phyloP scores from a whole-genome alignment of 495 filamentous ascomycete genomes.

The Talaromyces nanjingensis region DNA sequence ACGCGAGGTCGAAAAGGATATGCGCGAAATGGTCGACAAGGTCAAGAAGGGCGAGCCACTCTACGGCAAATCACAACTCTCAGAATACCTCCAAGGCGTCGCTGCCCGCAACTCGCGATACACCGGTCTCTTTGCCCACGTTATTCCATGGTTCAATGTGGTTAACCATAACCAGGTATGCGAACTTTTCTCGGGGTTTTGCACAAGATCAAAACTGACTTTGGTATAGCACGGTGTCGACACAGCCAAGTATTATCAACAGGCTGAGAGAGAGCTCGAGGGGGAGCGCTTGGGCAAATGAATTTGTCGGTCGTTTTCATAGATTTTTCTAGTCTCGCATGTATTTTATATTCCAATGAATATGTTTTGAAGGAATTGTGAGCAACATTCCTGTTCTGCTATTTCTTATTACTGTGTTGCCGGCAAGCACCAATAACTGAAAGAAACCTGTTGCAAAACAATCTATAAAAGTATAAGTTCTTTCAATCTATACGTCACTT shows the following conservation, averaged over 20 bases:
- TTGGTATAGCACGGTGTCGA: constrained; percentile 77
- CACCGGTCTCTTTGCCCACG: constrained; percentile 69
- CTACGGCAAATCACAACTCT: constrained; percentile 74
- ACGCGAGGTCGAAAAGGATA: constrained; percentile 90
- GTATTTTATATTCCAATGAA: constrained; percentile 8
- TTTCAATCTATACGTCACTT: background rate
- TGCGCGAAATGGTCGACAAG: constrained; percentile 93
- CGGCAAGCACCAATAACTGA: background rate
- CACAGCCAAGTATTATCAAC: constrained; percentile 95
- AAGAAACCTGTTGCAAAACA: background rate
- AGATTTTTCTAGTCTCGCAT: background rate
- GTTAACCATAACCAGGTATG: constrained; percentile 83
- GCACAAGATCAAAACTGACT: background rate
- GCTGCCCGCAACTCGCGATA: constrained; percentile 90
- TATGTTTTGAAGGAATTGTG: background rate
- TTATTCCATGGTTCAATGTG: constrained; percentile 94
- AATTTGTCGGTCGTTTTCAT: constrained; percentile 16
- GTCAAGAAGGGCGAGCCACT: constrained; percentile 86
- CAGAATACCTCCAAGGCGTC: constrained; percentile 87
- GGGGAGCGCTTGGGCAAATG: constrained; percentile 49
- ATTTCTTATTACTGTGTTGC: background rate
- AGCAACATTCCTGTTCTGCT: background rate
- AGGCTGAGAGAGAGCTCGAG: constrained; percentile 92
- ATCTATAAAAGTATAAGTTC: background rate
- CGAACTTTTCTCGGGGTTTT: constrained; percentile 12